Percentiles rank a stretch among this genome's conserved stretches.
Conservation (phyloP, 148 eudicot genomes). For the Nepenthes mirabilis region DNA sequence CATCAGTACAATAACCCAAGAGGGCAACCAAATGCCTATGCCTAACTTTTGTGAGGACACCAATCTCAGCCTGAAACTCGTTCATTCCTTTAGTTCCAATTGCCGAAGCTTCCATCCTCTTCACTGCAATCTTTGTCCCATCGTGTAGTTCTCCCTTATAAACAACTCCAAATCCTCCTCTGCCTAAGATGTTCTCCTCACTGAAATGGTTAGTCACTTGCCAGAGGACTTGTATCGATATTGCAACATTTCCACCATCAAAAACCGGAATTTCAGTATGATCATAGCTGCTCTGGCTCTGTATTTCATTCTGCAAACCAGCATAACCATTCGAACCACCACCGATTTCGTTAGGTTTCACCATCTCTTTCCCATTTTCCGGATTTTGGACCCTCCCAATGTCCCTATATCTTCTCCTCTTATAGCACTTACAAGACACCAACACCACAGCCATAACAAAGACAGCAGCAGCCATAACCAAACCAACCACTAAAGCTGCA, state of each 20-base stretch:
- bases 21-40: slow-evolving; percentile 77
- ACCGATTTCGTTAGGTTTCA: slow-evolving; percentile 11
- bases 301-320: slow-evolving; percentile 25
- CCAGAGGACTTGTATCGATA: slow-evolving; percentile 47
- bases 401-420: slow-evolving; percentile 6
- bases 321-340: slow-evolving; percentile 16
- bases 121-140: slow-evolving; percentile 77
- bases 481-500: slow-evolving; percentile 16
- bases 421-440: slow-evolving; percentile 13
- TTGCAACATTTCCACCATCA: slow-evolving; percentile 35
- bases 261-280: slow-evolving; percentile 23
- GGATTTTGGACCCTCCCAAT: slow-evolving; percentile 10
- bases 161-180: slow-evolving; percentile 72
- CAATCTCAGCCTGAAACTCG: slow-evolving; percentile 74
- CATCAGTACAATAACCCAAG: slow-evolving; percentile 49
- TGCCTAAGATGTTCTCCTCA: slow-evolving; percentile 45
- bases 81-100: slow-evolving; percentile 46
- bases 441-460: slow-evolving; percentile 10
- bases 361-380: slow-evolving; percentile 11
- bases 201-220: slow-evolving; percentile 53
- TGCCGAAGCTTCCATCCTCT: slow-evolving; percentile 56
- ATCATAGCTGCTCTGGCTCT: slow-evolving; percentile 25
- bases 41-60: slow-evolving; percentile 64
- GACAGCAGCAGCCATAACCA: slow-evolving; percentile 14
- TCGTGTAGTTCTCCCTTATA: slow-evolving; percentile 57